phyloP scores from a whole-genome alignment of 140 eudicot species.

The Cichorium intybus region DNA sequence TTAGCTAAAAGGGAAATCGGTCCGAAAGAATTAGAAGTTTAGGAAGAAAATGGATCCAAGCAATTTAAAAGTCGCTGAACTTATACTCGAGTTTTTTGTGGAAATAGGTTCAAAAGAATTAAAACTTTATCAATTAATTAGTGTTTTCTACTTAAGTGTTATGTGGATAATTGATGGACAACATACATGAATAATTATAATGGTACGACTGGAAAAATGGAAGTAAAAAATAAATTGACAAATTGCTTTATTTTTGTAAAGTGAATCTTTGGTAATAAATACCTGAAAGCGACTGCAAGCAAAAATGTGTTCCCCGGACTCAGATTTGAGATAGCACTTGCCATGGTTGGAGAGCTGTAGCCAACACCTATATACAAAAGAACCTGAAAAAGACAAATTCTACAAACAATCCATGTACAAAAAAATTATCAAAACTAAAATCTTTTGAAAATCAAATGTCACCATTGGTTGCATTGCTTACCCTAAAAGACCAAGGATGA shows the following conservation, averaged over 20 bases:
- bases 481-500: conserved; percentile 55
- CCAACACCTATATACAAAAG: conserved; percentile 38
- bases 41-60: too few relatives aligned
- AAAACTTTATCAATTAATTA: too few relatives aligned
- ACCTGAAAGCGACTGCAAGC: conserved; percentile 42
- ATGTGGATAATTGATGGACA: too few relatives aligned
- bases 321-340: conserved; percentile 51
- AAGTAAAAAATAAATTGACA: too few relatives aligned
- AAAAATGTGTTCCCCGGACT: conserved; percentile 38
- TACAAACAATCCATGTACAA: conserved; percentile 24
- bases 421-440: background rate
- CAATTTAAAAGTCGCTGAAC: too few relatives aligned
- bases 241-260: too few relatives aligned
- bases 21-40: too few relatives aligned
- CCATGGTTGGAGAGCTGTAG: conserved; percentile 56
- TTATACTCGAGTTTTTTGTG: too few relatives aligned
- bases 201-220: too few relatives aligned
- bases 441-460: background rate
- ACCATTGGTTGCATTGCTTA: background rate
- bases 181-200: too few relatives aligned
- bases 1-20: background rate
- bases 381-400: conserved; percentile 38
- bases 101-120: too few relatives aligned
- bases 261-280: background rate
- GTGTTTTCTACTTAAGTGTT: too few relatives aligned